Conservation (phyloP, 345 rosid species). For the Iberis pinnata region DNA sequence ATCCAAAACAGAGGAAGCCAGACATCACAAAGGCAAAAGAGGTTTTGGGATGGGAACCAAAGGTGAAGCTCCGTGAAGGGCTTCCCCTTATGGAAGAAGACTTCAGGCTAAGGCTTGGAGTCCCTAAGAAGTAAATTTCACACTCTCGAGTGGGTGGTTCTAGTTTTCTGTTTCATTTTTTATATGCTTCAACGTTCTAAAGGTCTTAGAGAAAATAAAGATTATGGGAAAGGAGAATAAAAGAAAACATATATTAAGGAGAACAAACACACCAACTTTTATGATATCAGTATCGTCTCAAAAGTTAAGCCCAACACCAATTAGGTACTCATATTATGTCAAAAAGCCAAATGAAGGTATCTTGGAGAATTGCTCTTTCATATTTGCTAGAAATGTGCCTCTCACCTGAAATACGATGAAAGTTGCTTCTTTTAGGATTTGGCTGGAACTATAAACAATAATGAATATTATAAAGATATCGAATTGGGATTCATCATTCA, state of each 20-base stretch:
- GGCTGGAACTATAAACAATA: background rate
- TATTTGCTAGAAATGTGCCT: background rate
- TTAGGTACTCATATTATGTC: no score
- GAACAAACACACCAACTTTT: no score
- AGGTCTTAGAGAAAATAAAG: constrained; percentile 12
- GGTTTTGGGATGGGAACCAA: constrained; percentile 87
- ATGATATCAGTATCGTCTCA: no score
- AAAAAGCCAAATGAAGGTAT: no score
- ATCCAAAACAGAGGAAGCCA: constrained; percentile 86
- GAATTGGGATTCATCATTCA: no score
- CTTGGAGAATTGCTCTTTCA: constrained; percentile 8
- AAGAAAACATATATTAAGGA: no score
- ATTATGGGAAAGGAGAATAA: background rate
- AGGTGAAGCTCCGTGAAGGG: constrained; percentile 72
- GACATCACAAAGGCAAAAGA: constrained; percentile 82
- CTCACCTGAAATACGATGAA: constrained; percentile 10
- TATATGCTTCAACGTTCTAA: background rate
- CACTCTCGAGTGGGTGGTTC: background rate
- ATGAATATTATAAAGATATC: no score
- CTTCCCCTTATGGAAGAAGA: constrained; percentile 92
- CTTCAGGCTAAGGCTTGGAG: constrained; percentile 68
- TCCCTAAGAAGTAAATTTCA: constrained; percentile 37
- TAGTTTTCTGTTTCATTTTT: background rate
- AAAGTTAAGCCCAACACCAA: no score
- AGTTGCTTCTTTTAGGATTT: background rate